Conservation (phyloP, 192 early-diverging fungal genomes). For the Lobosporangium transversale region DNA sequence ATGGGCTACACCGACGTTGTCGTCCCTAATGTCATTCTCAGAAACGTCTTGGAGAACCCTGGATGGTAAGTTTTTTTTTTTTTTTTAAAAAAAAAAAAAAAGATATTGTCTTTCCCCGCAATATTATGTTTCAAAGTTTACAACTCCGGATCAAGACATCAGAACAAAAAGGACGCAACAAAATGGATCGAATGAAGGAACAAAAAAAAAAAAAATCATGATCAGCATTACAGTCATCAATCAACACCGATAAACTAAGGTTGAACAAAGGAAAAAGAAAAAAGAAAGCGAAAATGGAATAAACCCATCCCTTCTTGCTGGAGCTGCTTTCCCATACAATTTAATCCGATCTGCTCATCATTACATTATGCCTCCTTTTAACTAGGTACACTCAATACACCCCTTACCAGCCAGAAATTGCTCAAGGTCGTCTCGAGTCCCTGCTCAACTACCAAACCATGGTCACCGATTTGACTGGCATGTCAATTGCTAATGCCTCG, state of each 20-base stretch:
- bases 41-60: slow-evolving; percentile 98
- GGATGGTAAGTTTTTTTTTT: slow-evolving; percentile 86
- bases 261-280: background rate
- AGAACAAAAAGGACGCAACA: background rate
- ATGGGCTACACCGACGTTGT: slow-evolving; percentile 94
- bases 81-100: slow-evolving; percentile 1
- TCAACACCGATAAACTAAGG: background rate
- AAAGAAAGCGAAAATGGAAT: background rate
- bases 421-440: slow-evolving; percentile 97
- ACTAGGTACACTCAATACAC: slow-evolving; percentile 80
- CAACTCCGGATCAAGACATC: background rate
- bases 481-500: slow-evolving; percentile 97
- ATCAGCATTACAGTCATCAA: background rate
- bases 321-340: background rate
- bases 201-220: background rate
- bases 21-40: slow-evolving; percentile 93
- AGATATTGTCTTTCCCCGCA: background rate
- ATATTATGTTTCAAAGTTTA: background rate
- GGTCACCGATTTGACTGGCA: slow-evolving; percentile 94
- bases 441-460: slow-evolving; percentile 98
- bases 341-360: slow-evolving; percentile 2
- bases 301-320: background rate
- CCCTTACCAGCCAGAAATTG: slow-evolving; percentile 99
- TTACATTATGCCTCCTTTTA: background rate
- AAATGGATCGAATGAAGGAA: background rate